These are phyloP conservation scores for Halenospora varia DNA, from an alignment of 495 filamentous ascomycete species.

Conservation along the genomic window DNA sequence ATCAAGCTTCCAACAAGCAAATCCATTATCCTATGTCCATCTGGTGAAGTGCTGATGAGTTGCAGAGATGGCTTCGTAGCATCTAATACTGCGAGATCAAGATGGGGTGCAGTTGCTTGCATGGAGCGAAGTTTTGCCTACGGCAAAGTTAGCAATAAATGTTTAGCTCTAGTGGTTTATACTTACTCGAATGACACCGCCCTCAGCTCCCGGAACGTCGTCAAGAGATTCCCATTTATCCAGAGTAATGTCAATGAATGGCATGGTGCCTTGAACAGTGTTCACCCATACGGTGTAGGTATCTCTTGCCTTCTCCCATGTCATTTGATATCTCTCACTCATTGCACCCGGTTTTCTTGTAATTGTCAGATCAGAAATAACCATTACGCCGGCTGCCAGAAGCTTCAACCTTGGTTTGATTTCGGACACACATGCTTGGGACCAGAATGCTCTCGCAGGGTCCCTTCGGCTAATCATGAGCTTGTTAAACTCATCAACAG, in stretches of 20 bases:
- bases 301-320: not conserved
- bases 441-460: constrained; percentile 6
- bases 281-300: not conserved
- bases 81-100: not conserved
- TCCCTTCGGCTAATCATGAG: constrained; percentile 5
- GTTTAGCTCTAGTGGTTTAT: not conserved
- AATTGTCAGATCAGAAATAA: not conserved
- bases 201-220: not conserved
- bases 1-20: constrained; percentile 7
- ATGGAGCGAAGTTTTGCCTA: not conserved
- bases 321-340: not conserved
- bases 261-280: not conserved
- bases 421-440: constrained; percentile 2
- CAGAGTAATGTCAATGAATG: not conserved
- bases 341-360: not conserved
- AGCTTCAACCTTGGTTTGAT: constrained; percentile 4
- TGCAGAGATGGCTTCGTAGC: constrained; percentile 3
- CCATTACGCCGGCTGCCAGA: not conserved
- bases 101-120: not conserved
- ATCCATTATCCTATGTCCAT: constrained; percentile 4
- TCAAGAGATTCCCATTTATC: not conserved
- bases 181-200: not conserved
- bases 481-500: constrained; percentile 7
- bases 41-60: not conserved
- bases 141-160: not conserved